phyloP scores from a whole-genome alignment of 805 yeast species.

The Wickerhamomyces bovis region DNA sequence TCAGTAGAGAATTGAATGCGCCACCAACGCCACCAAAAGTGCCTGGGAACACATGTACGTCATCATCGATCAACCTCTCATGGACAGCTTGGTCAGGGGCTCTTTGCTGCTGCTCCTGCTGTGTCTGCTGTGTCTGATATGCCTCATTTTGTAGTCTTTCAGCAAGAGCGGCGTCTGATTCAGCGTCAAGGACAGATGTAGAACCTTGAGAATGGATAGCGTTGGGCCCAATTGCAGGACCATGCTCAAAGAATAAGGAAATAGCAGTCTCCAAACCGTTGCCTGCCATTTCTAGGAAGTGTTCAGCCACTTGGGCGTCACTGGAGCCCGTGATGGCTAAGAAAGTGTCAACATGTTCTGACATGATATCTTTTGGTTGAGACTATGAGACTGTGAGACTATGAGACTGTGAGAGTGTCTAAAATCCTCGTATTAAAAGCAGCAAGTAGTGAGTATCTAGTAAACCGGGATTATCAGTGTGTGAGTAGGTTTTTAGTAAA shows the following conservation, averaged over 20 bases:
- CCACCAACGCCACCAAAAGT: conserved; percentile 35
- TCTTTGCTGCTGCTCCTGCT: conserved; percentile 28
- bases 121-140: conserved; percentile 25
- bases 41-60: conserved; percentile 29
- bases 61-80: conserved; percentile 65
- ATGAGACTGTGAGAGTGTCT: too few species aligned
- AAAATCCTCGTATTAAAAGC: not conserved
- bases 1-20: conserved; percentile 10
- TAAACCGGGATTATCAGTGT: not conserved
- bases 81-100: conserved; percentile 73
- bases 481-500: too few species aligned
- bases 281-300: conserved; percentile 73
- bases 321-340: conserved; percentile 76
- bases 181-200: conserved; percentile 6
- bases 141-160: conserved; percentile 59
- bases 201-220: conserved; percentile 1
- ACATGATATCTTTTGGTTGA: conserved; percentile 15
- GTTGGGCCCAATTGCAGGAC: conserved; percentile 26
- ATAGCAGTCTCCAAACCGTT: conserved; percentile 80
- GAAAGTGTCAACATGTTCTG: conserved; percentile 61
- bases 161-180: conserved; percentile 50
- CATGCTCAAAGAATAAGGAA: conserved; percentile 71
- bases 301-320: conserved; percentile 62
- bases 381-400: too few species aligned
- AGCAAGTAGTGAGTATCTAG: not conserved